Evolutionary conservation across 495 filamentous ascomycete species (phyloP), one percentile per base, ranked within the genome.

Genomic region (Oidiodendron maius): DNA sequence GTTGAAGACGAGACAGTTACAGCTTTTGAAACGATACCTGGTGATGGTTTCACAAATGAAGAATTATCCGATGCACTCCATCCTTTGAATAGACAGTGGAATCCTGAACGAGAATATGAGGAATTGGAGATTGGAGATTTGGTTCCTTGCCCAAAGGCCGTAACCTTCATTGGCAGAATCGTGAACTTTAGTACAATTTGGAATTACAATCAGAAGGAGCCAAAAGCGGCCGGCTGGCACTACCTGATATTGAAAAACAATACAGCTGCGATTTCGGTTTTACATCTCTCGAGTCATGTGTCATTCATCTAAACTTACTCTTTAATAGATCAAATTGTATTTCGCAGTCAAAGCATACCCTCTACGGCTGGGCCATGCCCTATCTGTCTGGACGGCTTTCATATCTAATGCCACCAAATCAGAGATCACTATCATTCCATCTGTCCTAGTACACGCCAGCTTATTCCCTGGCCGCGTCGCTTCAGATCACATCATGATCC

Each of bases 201-300:
- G 28, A 70, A 71, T 0, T 60, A 64, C 24, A 55, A 36, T 25
- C 39, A 46, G 10, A 53, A 55, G 24, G 48, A 57, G 26, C 32
- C 50, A 15, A 64, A 56, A 18, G 49, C 54, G 8, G 51, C 38
- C 40, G 77, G 78, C 1, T 78, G 69, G 58, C 64, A 81, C 36
- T 75, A 74, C 28, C 46, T 83, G 15, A 65, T 75, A 40, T 53
- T 85, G 1, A 76, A 73, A 46, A 82, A 86, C 61, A 65, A 78
- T 45, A 73, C 71, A 18, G 82, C 74, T 3, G 70, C 69, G 10
- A 64, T 83, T 37, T 71, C 67, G 5, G 82, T 84, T 59, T 26
- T 64, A 50, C 17, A 5, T 24, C 11, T 12, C 34, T 30, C 21
- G 34, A 3, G 2, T 21, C 4, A 25, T 11, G 6, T 36, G 17